Evolutionary conservation across 352 stramenopile species (phyloP).

Genomic region (Globisporangium spinosum): DNA sequence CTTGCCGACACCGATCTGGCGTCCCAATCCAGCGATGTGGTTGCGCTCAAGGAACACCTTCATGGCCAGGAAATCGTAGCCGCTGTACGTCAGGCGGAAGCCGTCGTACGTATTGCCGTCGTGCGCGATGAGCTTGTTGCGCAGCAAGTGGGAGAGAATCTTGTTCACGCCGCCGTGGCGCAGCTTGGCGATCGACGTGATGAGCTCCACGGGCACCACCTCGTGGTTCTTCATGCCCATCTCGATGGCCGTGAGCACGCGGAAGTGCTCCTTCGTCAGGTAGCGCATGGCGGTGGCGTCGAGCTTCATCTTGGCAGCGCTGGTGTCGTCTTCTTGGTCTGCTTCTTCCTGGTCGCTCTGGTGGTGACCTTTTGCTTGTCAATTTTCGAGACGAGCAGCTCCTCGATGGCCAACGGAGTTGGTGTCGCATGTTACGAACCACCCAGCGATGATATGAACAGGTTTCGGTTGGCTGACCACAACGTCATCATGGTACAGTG

Average conservation of each 20-base stretch:
- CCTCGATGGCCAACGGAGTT: slow-evolving; percentile 11
- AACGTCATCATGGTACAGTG: slow-evolving; percentile 5
- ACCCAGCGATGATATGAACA: not conserved
- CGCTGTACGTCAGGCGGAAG: slow-evolving; percentile 97
- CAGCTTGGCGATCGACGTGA: slow-evolving; percentile 95
- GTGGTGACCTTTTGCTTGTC: slow-evolving; percentile 13
- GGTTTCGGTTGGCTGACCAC: not conserved
- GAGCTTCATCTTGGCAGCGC: slow-evolving; percentile 81
- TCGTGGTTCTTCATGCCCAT: slow-evolving; percentile 99
- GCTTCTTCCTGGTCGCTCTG: slow-evolving; percentile 4
- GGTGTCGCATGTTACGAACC: slow-evolving; percentile 8
- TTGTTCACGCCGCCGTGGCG: slow-evolving; percentile 97
- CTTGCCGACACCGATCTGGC: slow-evolving; percentile 98
- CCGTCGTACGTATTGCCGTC: slow-evolving; percentile 96
- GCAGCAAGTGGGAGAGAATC: slow-evolving; percentile 94
- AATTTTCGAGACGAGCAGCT: slow-evolving; percentile 4
- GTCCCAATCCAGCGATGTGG: slow-evolving; percentile 88
- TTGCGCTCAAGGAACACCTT: slow-evolving; percentile 93
- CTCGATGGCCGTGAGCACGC: slow-evolving; percentile 98
- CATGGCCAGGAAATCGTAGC: slow-evolving; percentile 99
- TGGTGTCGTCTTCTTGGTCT: slow-evolving; percentile 1
- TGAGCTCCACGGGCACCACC: slow-evolving; percentile 95
- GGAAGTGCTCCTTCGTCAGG: slow-evolving; percentile 95
- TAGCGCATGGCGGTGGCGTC: slow-evolving; percentile 93
- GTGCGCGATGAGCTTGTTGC: slow-evolving; percentile 98